Evolutionary conservation across 768 basidiomycete species (phyloP), one percentile per base, ranked within the genome.

Genomic region (Tricholoma sp.): DNA sequence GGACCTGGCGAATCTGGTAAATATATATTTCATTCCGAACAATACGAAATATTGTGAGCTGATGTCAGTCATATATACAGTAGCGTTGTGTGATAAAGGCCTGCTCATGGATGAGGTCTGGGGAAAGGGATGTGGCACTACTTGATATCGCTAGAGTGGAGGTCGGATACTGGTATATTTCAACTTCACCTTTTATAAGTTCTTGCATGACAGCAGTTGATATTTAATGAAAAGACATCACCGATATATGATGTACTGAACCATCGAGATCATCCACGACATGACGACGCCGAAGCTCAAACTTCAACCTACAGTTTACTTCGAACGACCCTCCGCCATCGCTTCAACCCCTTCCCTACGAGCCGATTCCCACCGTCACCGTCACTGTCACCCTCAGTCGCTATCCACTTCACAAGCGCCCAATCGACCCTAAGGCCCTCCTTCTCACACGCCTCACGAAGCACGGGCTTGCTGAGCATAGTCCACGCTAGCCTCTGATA

Each of bases 401-500:
- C 66, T 10, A 74, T 63, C 31, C 62, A 59, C 55, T 60, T 66
- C 16, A 75, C 63, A 5, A 61, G n/a, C 1, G 61, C 60, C 65
- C 76, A 64, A 57, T 77, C 73, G 5, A 72, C 58, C 11, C 50
- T 22, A 16, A 79, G 45, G 0, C 74, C 69, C 57, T 80, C 78
- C 51, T 63, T 61, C 43, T 73, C 68, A 61, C 70, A 77, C 12
- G 78, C 76, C 12, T 73, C 69, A 18, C 66, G 63, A 52, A 79
- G 74, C 1, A 67, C 70, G 9, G 72, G 69, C 7, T 66, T 68
- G 50, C 68, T 71, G 5, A 77, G 43, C 53, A 81, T 62, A 5
- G 74, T 71, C 74, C 76, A 79, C 11, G 79, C 78, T 29, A 81
- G 73, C n/a, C 76, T 62, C 50, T 71, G 68, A 16, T 77, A 72